These are phyloP conservation scores for Nemophila menziesii DNA, from an alignment of 257 asterid species.

Conservation along the genomic window DNA sequence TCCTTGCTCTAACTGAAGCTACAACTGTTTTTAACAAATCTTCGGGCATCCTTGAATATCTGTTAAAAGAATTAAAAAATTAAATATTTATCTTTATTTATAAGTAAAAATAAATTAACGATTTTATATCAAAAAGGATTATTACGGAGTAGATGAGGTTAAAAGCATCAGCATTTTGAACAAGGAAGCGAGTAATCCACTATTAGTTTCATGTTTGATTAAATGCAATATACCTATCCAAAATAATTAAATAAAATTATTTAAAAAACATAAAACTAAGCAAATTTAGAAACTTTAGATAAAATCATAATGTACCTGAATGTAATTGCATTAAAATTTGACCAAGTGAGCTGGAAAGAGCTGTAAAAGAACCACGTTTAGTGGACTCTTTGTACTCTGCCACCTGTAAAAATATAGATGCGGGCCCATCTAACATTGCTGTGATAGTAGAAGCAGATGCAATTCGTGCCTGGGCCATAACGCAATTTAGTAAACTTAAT, in stretches of 20 bases:
- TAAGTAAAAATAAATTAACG: constrained; percentile 10
- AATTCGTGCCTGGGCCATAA: constrained; percentile 54
- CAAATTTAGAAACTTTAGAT: neutral
- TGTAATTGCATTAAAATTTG: constrained; percentile 87
- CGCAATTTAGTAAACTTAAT: too few relatives aligned
- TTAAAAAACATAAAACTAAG: neutral
- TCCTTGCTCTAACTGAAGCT: constrained; percentile 50
- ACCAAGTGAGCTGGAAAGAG: constrained; percentile 92
- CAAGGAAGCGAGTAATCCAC: constrained; percentile 57
- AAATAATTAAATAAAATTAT: neutral
- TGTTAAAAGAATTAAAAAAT: constrained; percentile 20
- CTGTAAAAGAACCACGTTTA: constrained; percentile 73
- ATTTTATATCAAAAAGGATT: neutral
- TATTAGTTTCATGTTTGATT: constrained; percentile 55
- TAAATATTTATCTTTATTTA: neutral
- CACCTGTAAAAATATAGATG: constrained; percentile 81
- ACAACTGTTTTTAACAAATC: constrained; percentile 62
- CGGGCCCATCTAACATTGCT: constrained; percentile 79
- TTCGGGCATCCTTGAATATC: constrained; percentile 79
- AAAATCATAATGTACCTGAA: constrained; percentile 37
- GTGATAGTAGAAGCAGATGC: constrained; percentile 72
- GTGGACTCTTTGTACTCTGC: constrained; percentile 67
- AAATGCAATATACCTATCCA: constrained; percentile 56
- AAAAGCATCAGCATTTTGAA: constrained; percentile 67
- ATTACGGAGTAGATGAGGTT: constrained; percentile 95